Evolutionary conservation across 768 basidiomycete species (phyloP).

Genomic region (Rhodotorula toruloides): DNA sequence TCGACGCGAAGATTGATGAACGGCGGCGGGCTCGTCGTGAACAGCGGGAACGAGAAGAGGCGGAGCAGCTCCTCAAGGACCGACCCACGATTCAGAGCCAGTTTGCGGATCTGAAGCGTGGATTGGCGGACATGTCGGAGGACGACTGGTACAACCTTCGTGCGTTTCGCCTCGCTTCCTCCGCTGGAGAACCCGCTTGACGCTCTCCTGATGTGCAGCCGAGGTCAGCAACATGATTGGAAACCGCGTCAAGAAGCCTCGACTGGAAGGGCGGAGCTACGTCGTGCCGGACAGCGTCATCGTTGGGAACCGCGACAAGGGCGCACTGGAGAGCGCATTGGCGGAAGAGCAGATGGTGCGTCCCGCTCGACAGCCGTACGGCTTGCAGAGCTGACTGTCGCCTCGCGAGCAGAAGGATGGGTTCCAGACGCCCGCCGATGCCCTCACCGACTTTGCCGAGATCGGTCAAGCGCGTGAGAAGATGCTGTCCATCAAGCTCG

Average conservation of each 20-base stretch:
- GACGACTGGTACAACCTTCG: constrained; percentile 69
- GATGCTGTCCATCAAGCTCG: constrained; percentile 84
- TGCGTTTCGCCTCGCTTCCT: constrained; percentile 2
- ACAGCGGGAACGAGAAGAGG: constrained; percentile 66
- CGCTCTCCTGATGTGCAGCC: constrained; percentile 43
- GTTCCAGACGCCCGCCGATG: constrained; percentile 75
- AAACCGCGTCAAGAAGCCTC: constrained; percentile 64
- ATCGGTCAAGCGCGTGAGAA: constrained; percentile 96
- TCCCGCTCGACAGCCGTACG: not conserved
- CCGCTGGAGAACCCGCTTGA: not conserved
- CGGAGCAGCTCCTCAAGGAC: constrained; percentile 72
- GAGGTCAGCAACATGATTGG: constrained; percentile 94
- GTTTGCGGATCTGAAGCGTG: constrained; percentile 90
- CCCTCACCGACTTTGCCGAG: constrained; percentile 88
- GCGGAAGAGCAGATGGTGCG: constrained; percentile 68
- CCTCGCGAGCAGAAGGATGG: constrained; percentile 54
- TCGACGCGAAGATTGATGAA: constrained; percentile 84
- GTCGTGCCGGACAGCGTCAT: constrained; percentile 91
- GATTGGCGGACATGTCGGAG: constrained; percentile 76
- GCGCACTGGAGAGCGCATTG: constrained; percentile 69
- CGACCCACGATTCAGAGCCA: constrained; percentile 93
- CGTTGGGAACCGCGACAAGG: constrained; percentile 72
- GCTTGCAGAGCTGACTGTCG: not conserved
- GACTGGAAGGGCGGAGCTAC: constrained; percentile 63
- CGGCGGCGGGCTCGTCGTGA: constrained; percentile 74